These are phyloP conservation scores for Corynespora cassiicola DNA, from an alignment of 2,329 filamentous ascomycete species.

Conservation along the genomic window DNA sequence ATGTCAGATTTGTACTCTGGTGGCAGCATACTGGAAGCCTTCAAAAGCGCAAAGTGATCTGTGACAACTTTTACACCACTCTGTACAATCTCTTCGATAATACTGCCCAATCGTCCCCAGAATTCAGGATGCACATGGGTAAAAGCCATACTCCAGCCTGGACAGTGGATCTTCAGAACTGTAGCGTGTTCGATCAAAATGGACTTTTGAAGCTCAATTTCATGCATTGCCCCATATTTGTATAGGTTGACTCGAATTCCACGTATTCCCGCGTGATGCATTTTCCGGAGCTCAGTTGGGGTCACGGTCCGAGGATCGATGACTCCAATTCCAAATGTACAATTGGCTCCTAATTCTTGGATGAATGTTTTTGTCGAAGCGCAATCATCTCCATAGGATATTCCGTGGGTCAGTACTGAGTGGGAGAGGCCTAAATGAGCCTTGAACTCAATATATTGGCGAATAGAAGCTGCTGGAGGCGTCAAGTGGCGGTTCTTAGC, in stretches of 20 bases:
- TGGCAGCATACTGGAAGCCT: conserved; percentile 41
- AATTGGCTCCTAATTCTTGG: conserved; percentile 24
- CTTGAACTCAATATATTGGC: conserved; percentile 31
- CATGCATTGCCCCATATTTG: conserved; percentile 44
- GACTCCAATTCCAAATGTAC: conserved; percentile 38
- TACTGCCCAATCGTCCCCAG: conserved; percentile 28
- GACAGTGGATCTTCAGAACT: conserved; percentile 20
- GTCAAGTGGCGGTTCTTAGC: conserved; percentile 32
- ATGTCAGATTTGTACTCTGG: conserved; percentile 23
- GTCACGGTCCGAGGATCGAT: conserved; percentile 34
- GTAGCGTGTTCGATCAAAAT: conserved; percentile 36
- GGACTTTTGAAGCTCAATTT: conserved; percentile 42
- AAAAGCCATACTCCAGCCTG: conserved; percentile 40
- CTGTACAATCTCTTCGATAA: conserved; percentile 26
- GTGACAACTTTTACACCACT: conserved; percentile 38
- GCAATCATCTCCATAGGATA: conserved; percentile 47
- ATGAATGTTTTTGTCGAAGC: conserved; percentile 42
- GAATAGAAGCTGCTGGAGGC: conserved; percentile 32
- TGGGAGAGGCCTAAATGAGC: conserved; percentile 35
- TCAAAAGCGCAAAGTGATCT: conserved; percentile 48
- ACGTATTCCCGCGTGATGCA: conserved; percentile 37
- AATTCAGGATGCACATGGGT: conserved; percentile 40
- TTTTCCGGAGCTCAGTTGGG: conserved; percentile 22
- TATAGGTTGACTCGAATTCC: conserved; percentile 48
- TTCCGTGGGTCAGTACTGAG: conserved; percentile 45